Conservation (phyloP, 108 stramenopile genomes). For the Pinguiococcus pyrenoidosus region DNA sequence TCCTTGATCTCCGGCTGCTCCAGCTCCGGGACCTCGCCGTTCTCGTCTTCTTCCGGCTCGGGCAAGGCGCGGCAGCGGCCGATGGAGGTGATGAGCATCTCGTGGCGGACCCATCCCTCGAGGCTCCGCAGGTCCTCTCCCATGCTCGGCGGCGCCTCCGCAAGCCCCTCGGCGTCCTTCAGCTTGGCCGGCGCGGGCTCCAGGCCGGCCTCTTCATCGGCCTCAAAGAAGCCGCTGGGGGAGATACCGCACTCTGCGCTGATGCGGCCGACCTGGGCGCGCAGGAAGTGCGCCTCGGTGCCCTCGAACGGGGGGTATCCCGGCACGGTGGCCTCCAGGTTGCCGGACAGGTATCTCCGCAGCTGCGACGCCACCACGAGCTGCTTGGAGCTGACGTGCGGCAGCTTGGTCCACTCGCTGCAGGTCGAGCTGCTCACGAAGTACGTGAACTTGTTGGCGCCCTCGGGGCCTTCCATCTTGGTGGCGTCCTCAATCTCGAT, state of each 20-base stretch:
- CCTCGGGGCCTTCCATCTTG: conserved; percentile 30
- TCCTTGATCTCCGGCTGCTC: conserved; percentile 29
- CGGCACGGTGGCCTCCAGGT: conserved; percentile 35
- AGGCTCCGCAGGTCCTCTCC: conserved; percentile 23
- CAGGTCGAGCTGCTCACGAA: conserved; percentile 29
- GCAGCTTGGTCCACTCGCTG: conserved; percentile 35
- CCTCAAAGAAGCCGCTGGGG: conserved; percentile 42
- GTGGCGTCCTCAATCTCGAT: conserved; percentile 22
- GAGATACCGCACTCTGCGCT: conserved; percentile 29
- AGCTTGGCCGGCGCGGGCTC: conserved; percentile 24
- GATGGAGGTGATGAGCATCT: conserved; percentile 30
- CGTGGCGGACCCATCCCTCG: conserved; percentile 40
- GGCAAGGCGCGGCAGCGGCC: conserved; percentile 35
- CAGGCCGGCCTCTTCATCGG: conserved; percentile 23
- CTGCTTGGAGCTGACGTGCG: conserved; percentile 28
- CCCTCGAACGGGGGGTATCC: conserved; percentile 47
- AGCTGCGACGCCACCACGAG: conserved; percentile 30
- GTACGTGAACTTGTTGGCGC: conserved; percentile 45
- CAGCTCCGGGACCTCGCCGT: conserved; percentile 21
- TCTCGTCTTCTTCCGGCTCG: conserved; percentile 33
- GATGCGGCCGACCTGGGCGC: conserved; percentile 44
- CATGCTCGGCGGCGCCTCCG: conserved; percentile 27
- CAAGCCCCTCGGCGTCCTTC: conserved; percentile 35
- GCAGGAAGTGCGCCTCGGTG: conserved; percentile 28
- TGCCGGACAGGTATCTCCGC: conserved; percentile 28